Conservation (phyloP, 129 eudicot genomes). For the Oenanthe sinensis region DNA sequence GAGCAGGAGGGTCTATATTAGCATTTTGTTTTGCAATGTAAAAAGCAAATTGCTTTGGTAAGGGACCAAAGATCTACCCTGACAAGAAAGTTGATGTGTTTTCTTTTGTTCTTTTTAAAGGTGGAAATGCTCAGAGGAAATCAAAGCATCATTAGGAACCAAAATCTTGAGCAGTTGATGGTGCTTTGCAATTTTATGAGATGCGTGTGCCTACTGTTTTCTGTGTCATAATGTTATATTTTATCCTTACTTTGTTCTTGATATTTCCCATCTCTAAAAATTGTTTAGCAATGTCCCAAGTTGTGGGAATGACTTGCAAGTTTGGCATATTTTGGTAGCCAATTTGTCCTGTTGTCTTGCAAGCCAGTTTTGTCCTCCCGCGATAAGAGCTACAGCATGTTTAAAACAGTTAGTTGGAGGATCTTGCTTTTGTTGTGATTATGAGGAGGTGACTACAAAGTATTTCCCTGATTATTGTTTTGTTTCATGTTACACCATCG, state of each 20-base stretch:
- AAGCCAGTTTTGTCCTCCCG: background rate
- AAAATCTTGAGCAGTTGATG: background rate
- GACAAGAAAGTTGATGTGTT: background rate
- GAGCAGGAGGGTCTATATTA: background rate
- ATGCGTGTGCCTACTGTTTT: background rate
- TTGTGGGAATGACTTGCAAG: background rate
- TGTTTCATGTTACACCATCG: background rate
- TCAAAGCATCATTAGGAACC: background rate
- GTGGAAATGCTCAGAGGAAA: background rate
- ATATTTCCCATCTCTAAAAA: background rate
- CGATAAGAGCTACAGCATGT: background rate
- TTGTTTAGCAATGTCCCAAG: background rate
- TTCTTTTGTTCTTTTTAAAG: background rate
- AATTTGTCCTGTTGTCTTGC: background rate
- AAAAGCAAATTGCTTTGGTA: slow-evolving; percentile 5
- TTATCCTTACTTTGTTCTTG: background rate
- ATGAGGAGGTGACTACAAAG: background rate
- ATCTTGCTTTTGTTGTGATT: background rate
- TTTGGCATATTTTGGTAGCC: background rate
- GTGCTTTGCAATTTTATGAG: background rate
- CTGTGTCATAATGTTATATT: background rate
- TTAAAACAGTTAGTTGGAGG: background rate
- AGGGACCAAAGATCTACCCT: slow-evolving; percentile 1
- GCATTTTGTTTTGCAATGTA: background rate
- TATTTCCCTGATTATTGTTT: background rate